phyloP scores from a whole-genome alignment of 805 yeast genomes.

The Saccharomyces eubayanus region DNA sequence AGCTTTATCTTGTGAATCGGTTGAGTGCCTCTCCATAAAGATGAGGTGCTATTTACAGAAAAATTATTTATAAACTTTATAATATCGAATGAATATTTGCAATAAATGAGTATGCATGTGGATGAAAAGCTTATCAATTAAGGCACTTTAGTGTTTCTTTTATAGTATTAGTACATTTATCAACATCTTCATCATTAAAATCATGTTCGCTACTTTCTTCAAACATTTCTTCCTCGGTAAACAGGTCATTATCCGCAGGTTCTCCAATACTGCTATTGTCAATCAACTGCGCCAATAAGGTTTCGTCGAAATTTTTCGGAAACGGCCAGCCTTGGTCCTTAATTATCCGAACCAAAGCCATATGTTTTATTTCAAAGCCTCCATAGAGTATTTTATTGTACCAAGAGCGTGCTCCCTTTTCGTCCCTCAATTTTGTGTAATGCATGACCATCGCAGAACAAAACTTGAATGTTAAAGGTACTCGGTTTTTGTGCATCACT shows the following conservation, averaged over 20 bases:
- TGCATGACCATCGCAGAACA: slow-evolving; percentile 22
- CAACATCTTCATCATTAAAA: not conserved
- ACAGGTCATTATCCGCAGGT: not conserved
- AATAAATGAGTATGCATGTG: not conserved
- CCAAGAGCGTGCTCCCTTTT: slow-evolving; percentile 23
- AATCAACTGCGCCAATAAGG: not conserved
- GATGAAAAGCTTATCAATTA: not conserved
- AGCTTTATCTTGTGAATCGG: not conserved
- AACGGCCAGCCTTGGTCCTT: slow-evolving; percentile 19
- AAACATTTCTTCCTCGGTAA: not conserved
- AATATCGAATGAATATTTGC: not conserved
- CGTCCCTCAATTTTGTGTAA: slow-evolving; percentile 10
- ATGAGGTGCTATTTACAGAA: not conserved
- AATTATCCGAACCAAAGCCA: slow-evolving; percentile 11
- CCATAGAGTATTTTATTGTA: slow-evolving; percentile 19
- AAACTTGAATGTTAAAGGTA: slow-evolving; percentile 21
- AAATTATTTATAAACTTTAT: not conserved
- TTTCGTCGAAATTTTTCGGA: slow-evolving; percentile 8
- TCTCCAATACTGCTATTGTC: not conserved
- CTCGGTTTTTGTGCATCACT: slow-evolving; percentile 17
- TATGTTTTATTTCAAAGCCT: slow-evolving; percentile 19
- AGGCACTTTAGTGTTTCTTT: not conserved
- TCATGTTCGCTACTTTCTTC: not conserved
- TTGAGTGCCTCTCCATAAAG: not conserved
- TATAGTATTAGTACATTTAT: not conserved